Evolutionary conservation across 2,329 filamentous ascomycete species (phyloP).

Genomic region (Dendryphion nanum): DNA sequence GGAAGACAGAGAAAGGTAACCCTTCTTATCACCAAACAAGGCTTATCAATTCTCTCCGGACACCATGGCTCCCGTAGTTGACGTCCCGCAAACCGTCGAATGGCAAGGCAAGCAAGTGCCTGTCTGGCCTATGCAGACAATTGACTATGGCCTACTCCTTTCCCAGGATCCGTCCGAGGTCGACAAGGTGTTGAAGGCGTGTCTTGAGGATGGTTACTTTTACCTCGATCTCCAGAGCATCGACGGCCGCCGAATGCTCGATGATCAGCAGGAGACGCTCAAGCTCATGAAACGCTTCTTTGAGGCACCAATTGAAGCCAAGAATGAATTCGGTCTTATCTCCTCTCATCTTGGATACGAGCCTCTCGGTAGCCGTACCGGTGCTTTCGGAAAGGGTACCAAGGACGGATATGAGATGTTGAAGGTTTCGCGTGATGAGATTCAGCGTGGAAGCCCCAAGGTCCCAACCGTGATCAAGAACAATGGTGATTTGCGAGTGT

Average conservation of each 20-base stretch:
- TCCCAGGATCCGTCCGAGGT: constrained; percentile 56
- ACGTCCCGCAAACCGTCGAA: constrained; percentile 23
- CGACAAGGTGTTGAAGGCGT: constrained; percentile 51
- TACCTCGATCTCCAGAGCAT: constrained; percentile 55
- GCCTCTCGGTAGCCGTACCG: constrained; percentile 27
- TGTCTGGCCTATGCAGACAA: constrained; percentile 41
- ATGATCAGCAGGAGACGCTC: constrained; percentile 53
- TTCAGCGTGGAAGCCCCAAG: constrained; percentile 25
- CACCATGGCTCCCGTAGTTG: constrained; percentile 26
- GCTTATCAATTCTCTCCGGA: too few relatives aligned
- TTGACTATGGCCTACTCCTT: constrained; percentile 53
- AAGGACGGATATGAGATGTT: constrained; percentile 35
- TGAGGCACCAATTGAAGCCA: constrained; percentile 51
- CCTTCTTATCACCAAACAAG: too few relatives aligned
- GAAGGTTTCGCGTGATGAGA: constrained; percentile 33
- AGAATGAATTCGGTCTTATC: constrained; percentile 58
- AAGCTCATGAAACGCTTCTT: constrained; percentile 59
- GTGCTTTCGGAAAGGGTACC: constrained; percentile 25
- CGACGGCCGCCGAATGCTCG: constrained; percentile 54
- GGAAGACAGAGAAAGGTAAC: background rate
- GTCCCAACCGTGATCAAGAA: constrained; percentile 27
- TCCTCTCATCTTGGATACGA: constrained; percentile 50
- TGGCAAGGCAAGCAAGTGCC: constrained; percentile 32
- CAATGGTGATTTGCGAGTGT: constrained; percentile 19
- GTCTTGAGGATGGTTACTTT: constrained; percentile 55